A percentile compares a stretch with the other conserved stretches of the same genome.
These are phyloP conservation scores for Amanita muscaria DNA, from an alignment of 768 basidiomycete genomes.

Conservation along the genomic window DNA sequence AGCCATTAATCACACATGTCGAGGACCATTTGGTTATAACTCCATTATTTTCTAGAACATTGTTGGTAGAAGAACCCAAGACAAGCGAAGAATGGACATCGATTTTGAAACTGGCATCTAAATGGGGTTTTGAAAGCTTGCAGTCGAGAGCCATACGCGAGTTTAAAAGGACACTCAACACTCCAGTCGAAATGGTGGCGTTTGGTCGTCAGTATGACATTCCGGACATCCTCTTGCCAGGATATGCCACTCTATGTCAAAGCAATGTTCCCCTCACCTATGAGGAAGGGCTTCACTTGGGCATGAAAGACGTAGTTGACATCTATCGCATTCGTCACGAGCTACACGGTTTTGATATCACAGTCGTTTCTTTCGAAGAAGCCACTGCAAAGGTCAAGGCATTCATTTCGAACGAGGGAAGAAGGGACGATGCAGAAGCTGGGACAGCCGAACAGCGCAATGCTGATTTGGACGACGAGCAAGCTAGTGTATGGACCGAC, in stretches of 20 bases:
- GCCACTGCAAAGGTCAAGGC: no score
- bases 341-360: no score
- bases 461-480: no score
- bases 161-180: background rate
- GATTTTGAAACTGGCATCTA: background rate
- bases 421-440: no score
- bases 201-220: background rate
- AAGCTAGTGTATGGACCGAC: no score
- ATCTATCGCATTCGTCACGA: background rate
- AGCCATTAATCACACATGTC: background rate
- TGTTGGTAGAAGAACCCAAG: background rate
- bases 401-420: no score
- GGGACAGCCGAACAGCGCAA: no score
- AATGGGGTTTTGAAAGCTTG: conserved; percentile 4
- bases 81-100: conserved; percentile 1
- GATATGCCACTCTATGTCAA: background rate
- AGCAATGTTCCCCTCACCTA: background rate
- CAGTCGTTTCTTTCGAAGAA: no score
- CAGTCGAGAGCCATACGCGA: background rate
- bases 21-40: background rate
- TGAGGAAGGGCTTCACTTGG: background rate
- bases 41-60: no score
- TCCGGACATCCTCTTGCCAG: background rate
- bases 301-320: background rate
- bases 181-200: background rate